Conservation (phyloP, 192 early-diverging fungal genomes). For the Dispira parvispora region DNA sequence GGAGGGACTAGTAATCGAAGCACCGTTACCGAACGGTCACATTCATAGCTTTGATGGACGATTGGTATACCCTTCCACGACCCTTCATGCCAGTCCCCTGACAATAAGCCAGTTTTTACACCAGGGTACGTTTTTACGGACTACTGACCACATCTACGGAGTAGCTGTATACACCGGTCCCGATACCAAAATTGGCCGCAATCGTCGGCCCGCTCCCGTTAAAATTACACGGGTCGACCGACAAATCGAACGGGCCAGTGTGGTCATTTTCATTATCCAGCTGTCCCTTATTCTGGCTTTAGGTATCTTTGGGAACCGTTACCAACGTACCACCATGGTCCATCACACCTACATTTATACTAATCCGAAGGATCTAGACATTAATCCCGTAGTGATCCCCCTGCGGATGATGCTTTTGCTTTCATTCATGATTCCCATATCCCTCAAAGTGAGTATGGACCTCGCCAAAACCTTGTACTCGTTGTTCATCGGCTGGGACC, state of each 20-base stretch:
- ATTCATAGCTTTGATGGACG: background rate
- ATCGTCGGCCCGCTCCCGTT: background rate
- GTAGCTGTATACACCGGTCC: background rate
- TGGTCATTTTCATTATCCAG: background rate
- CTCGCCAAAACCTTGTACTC: background rate
- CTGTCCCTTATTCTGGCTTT: background rate
- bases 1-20: background rate
- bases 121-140: background rate
- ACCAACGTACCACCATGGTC: background rate
- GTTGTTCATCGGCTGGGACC: background rate
- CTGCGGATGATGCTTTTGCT: background rate
- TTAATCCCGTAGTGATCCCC: background rate
- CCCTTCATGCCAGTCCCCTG: background rate
- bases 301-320: background rate
- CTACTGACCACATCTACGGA: background rate
- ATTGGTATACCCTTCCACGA: background rate
- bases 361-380: background rate
- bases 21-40: background rate
- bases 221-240: background rate
- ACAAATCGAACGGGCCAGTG: background rate
- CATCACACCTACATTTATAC: background rate
- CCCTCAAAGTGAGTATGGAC: background rate
- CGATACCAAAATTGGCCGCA: background rate
- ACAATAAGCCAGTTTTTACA: background rate
- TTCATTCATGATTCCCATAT: background rate